Conservation (phyloP, 768 basidiomycete genomes). For the Rhodocollybia butyracea region DNA sequence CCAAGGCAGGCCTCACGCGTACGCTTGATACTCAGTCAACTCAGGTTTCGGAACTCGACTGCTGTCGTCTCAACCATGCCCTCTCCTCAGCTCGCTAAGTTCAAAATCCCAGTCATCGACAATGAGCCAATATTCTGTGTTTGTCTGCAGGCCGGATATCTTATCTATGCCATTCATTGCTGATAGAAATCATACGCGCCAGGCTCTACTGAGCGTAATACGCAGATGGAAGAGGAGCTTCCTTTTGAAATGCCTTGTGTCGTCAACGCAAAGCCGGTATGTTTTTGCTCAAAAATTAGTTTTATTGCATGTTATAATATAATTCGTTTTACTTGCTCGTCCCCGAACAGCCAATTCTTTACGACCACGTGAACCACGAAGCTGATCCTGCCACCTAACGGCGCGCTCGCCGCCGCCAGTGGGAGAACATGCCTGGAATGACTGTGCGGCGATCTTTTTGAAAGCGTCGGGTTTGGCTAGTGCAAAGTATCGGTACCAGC, state of each 20-base stretch:
- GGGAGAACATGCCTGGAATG: conserved; percentile 96
- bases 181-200: conserved; percentile 70
- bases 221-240: conserved; percentile 75
- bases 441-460: conserved; percentile 96
- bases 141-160: not conserved
- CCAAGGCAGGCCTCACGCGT: too few species aligned
- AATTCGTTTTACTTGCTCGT: conserved; percentile 22
- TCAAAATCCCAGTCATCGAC: conserved; percentile 79
- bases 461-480: conserved; percentile 96
- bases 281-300: not conserved
- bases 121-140: conserved; percentile 90
- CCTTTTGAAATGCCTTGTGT: conserved; percentile 94
- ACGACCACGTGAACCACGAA: conserved; percentile 86
- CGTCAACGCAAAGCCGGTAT: conserved; percentile 82
- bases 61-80: conserved; percentile 42
- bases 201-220: conserved; percentile 74
- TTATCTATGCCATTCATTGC: not conserved
- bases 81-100: conserved; percentile 75
- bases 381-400: conserved; percentile 80
- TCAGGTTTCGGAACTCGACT: conserved; percentile 1
- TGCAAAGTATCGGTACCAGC: conserved; percentile 92
- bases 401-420: conserved; percentile 83
- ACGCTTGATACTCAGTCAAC: too few species aligned
- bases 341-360: conserved; percentile 79
- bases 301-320: not conserved